Evolutionary conservation across 176 grass and related monocot species (phyloP).

Genomic region (Cenchrus purpureus): DNA sequence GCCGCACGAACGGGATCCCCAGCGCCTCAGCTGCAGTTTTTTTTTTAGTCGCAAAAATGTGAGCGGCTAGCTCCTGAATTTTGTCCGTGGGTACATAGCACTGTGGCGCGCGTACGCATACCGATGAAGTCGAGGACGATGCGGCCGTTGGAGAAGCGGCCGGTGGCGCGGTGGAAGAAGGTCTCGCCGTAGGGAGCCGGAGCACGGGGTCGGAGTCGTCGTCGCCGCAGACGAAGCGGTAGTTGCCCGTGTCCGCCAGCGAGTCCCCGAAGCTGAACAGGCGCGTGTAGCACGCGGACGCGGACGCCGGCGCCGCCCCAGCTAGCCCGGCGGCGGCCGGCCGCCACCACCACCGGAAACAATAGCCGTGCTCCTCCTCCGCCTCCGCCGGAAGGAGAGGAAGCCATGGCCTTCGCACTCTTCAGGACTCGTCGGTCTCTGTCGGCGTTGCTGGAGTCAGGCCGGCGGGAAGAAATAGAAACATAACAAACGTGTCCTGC

Average conservation of each 20-base stretch:
- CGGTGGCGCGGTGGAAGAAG: conserved; percentile 78
- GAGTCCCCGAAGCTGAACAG: conserved; percentile 90
- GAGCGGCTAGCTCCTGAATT: too few relatives aligned
- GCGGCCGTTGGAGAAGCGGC: conserved; percentile 71
- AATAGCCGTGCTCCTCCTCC: neutral
- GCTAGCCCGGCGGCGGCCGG: neutral
- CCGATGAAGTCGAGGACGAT: conserved; percentile 81
- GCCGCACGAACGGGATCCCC: conserved; percentile 56
- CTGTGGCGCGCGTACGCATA: too few relatives aligned
- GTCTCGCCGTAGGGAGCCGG: conserved; percentile 74
- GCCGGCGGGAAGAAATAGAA: neutral
- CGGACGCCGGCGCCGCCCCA: neutral
- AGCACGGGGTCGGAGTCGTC: conserved; percentile 36
- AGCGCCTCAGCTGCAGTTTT: conserved; percentile 47
- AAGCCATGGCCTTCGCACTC: conserved; percentile 9
- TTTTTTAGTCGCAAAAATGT: too few relatives aligned
- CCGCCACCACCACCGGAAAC: neutral
- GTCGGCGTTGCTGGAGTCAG: neutral
- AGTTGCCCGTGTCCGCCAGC: conserved; percentile 85
- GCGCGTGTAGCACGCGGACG: conserved; percentile 50
- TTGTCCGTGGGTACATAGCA: too few relatives aligned
- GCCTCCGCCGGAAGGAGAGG: neutral
- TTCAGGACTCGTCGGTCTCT: neutral
- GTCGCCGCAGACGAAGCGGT: conserved; percentile 32
- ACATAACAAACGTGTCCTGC: neutral